Conservation (phyloP, 331 rosid species). For the Rosa hybrid region DNA sequence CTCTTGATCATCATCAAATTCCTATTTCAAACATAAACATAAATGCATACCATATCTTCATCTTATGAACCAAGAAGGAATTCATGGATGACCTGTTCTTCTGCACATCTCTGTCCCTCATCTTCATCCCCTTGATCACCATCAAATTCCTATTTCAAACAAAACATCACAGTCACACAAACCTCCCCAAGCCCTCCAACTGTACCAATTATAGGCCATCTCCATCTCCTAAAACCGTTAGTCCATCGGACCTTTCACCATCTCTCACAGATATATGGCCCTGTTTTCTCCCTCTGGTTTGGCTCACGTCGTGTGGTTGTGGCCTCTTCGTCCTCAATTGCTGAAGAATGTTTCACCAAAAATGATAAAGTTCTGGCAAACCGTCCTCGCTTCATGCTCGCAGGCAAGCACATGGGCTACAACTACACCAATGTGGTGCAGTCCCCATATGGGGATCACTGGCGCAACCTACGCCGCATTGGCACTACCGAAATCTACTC, state of each 20-base stretch:
- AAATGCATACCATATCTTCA: not conserved
- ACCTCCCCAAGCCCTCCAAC: slow-evolving; percentile 37
- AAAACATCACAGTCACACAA: not conserved
- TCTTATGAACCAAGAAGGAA: not conserved
- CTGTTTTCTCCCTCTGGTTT: slow-evolving; percentile 16
- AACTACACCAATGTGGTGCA: slow-evolving; percentile 28
- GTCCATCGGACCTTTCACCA: slow-evolving; percentile 20
- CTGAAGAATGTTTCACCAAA: slow-evolving; percentile 38
- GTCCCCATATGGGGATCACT: slow-evolving; percentile 39
- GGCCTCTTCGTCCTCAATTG: slow-evolving; percentile 18
- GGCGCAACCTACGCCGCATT: slow-evolving; percentile 42
- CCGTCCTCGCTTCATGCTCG: slow-evolving; percentile 17
- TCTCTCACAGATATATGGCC: slow-evolving; percentile 25
- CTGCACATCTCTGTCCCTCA: not conserved
- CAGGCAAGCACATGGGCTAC: slow-evolving; percentile 25
- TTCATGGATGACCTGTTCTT: slow-evolving; percentile 27
- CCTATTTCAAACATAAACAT: not conserved
- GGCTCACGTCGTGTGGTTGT: slow-evolving; percentile 20
- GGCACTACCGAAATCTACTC: slow-evolving; percentile 34
- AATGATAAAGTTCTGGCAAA: slow-evolving; percentile 27
- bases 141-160: slow-evolving; percentile 20
- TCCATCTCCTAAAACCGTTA: slow-evolving; percentile 25
- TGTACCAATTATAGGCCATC: slow-evolving; percentile 33
- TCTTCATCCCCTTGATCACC: slow-evolving; percentile 21
- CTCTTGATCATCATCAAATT: too few species aligned